Conservation (phyloP, 192 early-diverging fungal species). For the Backusella tuberculispora region DNA sequence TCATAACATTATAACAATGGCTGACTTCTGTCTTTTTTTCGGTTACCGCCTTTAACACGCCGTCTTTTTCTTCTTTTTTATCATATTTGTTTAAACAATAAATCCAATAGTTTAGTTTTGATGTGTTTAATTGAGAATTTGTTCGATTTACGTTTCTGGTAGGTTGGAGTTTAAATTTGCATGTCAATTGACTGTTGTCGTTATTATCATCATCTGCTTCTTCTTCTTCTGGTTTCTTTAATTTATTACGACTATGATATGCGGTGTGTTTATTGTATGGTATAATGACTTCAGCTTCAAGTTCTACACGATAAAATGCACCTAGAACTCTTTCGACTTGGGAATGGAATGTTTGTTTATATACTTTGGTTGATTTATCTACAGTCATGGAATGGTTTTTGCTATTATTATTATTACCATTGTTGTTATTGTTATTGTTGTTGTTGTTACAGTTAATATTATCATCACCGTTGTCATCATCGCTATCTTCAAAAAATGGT, state of each 20-base stretch:
- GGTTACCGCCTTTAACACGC: not conserved
- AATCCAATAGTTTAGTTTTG: not conserved
- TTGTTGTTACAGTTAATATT: not conserved
- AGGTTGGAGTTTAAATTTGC: not conserved
- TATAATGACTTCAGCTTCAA: slow-evolving; percentile 23
- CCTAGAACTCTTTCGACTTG: slow-evolving; percentile 23
- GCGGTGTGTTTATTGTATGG: not conserved
- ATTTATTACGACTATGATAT: no score
- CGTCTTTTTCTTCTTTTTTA: not conserved
- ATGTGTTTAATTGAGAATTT: not conserved
- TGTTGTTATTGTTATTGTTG: no score
- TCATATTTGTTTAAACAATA: slow-evolving; percentile 1
- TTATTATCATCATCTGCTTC: no score
- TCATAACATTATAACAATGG: not conserved
- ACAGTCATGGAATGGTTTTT: no score
- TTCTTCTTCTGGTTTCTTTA: no score
- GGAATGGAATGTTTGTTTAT: slow-evolving; percentile 25
- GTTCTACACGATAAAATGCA: slow-evolving; percentile 18
- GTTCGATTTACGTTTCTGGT: not conserved
- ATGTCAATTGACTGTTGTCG: not conserved
- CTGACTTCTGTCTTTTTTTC: not conserved
- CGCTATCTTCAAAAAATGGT: no score
- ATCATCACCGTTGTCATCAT: not conserved
- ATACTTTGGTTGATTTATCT: not conserved
- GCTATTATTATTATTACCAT: no score